phyloP scores from a whole-genome alignment of 2,329 filamentous ascomycete species.

The Ceratocystis papillata region DNA sequence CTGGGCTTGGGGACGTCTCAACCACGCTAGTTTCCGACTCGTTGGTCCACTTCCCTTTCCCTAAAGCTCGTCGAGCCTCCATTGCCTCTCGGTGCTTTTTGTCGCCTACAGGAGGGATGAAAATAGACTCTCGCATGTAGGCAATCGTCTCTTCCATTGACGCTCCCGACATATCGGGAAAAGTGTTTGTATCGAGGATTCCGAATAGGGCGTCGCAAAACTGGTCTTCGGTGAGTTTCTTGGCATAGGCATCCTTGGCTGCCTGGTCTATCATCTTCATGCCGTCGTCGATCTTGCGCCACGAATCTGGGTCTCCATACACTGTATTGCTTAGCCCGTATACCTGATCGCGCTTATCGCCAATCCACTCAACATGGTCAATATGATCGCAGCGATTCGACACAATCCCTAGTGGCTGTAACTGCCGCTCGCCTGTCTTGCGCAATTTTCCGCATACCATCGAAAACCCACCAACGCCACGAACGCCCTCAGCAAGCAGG shows the following conservation, averaged over 20 bases:
- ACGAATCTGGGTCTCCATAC: slow-evolving; percentile 43
- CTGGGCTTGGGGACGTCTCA: not conserved
- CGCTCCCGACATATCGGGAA: slow-evolving; percentile 36
- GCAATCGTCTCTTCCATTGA: slow-evolving; percentile 44
- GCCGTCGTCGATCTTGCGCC: slow-evolving; percentile 52
- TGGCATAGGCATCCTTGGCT: slow-evolving; percentile 34
- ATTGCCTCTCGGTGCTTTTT: slow-evolving; percentile 38
- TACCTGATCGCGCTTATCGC: slow-evolving; percentile 39
- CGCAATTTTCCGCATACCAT: slow-evolving; percentile 53
- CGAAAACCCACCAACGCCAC: slow-evolving; percentile 55
- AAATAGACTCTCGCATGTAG: slow-evolving; percentile 49
- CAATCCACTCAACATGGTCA: slow-evolving; percentile 49
- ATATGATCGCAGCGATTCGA: slow-evolving; percentile 48
- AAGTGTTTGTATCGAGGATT: slow-evolving; percentile 47
- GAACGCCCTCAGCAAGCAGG: slow-evolving; percentile 45
- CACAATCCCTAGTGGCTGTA: slow-evolving; percentile 48
- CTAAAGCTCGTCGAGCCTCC: slow-evolving; percentile 34
- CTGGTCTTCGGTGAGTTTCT: slow-evolving; percentile 36
- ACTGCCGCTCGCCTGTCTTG: slow-evolving; percentile 19
- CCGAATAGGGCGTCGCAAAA: slow-evolving; percentile 43
- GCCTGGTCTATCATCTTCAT: slow-evolving; percentile 37
- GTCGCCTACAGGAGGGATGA: slow-evolving; percentile 48
- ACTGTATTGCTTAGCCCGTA: slow-evolving; percentile 54
- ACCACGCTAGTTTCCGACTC: slow-evolving; percentile 25
- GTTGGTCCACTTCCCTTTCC: slow-evolving; percentile 23